Percentiles rank a stretch among this genome's conserved stretches.
Evolutionary conservation across 2,329 filamentous ascomycete genomes (phyloP).

Genomic region (Diplodia mutila): DNA sequence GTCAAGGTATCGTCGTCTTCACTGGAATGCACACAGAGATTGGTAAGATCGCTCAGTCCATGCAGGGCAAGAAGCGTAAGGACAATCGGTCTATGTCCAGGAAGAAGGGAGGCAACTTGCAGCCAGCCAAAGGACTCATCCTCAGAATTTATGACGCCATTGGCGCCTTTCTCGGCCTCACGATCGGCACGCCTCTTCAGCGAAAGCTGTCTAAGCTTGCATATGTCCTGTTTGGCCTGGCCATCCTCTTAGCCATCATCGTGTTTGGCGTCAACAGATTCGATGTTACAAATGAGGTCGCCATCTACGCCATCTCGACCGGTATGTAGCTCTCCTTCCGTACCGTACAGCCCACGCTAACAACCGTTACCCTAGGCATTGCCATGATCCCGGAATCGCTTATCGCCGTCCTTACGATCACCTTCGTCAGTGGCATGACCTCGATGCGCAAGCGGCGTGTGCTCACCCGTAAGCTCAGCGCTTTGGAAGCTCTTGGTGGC

Average conservation of each 20-base stretch:
- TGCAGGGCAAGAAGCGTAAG: conserved; percentile 57
- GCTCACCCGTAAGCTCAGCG: conserved; percentile 42
- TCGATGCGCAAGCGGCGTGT: conserved; percentile 42
- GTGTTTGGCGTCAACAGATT: conserved; percentile 43
- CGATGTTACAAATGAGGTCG: conserved; percentile 42
- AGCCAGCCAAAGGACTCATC: conserved; percentile 44
- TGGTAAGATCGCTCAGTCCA: conserved; percentile 70
- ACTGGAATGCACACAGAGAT: conserved; percentile 76
- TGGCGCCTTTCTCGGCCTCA: conserved; percentile 34
- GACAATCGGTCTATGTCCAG: conserved; percentile 39
- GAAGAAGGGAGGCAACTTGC: conserved; percentile 49
- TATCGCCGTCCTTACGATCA: conserved; percentile 42
- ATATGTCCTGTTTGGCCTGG: conserved; percentile 39
- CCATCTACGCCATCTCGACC: conserved; percentile 44
- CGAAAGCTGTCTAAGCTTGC: conserved; percentile 31
- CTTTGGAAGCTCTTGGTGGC: conserved; percentile 42
- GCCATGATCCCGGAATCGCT: conserved; percentile 41
- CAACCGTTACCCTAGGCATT: conserved; percentile 31
- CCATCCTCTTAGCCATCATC: conserved; percentile 43
- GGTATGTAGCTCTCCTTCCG: conserved; percentile 22
- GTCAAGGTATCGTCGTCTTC: conserved; percentile 68
- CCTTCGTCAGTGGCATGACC: conserved; percentile 44
- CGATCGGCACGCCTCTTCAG: conserved; percentile 30
- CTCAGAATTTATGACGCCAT: conserved; percentile 28
- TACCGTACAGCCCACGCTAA: conserved; percentile 1